Percentiles rank a stretch among this genome's conserved stretches.
phyloP scores from a whole-genome alignment of 371 early-diverging fungal species.

The Blakeslea trispora region DNA sequence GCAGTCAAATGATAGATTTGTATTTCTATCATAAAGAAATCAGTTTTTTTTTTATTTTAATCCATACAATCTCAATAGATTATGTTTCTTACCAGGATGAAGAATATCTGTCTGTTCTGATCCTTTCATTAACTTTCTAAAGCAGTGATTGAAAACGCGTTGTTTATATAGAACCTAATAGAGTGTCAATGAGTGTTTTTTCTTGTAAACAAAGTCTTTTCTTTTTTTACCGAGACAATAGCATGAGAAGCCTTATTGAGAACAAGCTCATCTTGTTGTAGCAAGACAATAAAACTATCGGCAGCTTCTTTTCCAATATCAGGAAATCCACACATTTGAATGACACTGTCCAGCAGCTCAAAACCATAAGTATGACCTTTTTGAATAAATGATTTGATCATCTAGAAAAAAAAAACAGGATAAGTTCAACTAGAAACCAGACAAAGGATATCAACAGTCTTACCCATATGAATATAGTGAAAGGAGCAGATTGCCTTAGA shows the following conservation, averaged over 20 bases:
- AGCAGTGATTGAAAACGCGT: slow-evolving; percentile 67
- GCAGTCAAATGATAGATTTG: slow-evolving; percentile 60
- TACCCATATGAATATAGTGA: slow-evolving; percentile 12
- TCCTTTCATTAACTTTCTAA: slow-evolving; percentile 56
- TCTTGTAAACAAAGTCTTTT: background rate
- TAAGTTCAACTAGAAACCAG: too few species aligned
- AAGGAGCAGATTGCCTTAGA: too few species aligned
- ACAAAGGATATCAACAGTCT: too few species aligned
- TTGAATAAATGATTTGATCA: slow-evolving; percentile 60
- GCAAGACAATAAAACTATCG: slow-evolving; percentile 60
- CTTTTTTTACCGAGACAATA: slow-evolving; percentile 50
- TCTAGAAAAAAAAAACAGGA: slow-evolving; percentile 50
- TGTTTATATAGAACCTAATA: slow-evolving; percentile 72
- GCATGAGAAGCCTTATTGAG: slow-evolving; percentile 72
- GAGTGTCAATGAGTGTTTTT: background rate
- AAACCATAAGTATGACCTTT: slow-evolving; percentile 54
- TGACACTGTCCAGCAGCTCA: slow-evolving; percentile 54
- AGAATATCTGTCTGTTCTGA: slow-evolving; percentile 12
- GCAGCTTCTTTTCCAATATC: slow-evolving; percentile 60
- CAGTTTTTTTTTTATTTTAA: too few species aligned
- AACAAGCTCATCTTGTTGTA: slow-evolving; percentile 62
- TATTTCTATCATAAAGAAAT: slow-evolving; percentile 5
- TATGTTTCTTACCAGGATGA: slow-evolving; percentile 22
- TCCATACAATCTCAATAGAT: too few species aligned
- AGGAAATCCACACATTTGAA: slow-evolving; percentile 47